phyloP scores from a whole-genome alignment of 106 monocot species.

The Acorus gramineus region DNA sequence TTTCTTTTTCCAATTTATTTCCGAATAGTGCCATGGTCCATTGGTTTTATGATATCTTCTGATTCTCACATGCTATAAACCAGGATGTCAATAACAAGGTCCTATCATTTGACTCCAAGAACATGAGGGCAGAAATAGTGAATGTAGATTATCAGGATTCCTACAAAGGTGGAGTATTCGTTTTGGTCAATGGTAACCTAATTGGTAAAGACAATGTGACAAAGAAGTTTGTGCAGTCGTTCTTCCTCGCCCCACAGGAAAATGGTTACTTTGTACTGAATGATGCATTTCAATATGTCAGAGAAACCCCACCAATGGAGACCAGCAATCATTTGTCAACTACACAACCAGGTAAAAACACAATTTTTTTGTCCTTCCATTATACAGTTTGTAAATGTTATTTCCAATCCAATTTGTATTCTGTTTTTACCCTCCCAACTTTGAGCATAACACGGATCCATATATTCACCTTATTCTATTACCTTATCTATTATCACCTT shows the following conservation, averaged over 20 bases:
- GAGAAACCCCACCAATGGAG: background rate
- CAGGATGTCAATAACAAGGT: conserved; percentile 51
- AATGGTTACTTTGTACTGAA: conserved; percentile 65
- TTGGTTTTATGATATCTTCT: too few relatives aligned
- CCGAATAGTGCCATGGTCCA: background rate
- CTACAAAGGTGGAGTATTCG: conserved; percentile 36
- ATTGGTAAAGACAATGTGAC: conserved; percentile 22
- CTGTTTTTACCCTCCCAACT: too few relatives aligned
- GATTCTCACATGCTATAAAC: background rate
- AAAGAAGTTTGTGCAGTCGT: conserved; percentile 56
- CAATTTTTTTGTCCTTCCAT: too few relatives aligned
- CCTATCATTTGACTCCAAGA: conserved; percentile 29
- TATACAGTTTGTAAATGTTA: too few relatives aligned
- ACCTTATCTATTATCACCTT: too few relatives aligned
- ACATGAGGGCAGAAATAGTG: conserved; percentile 24
- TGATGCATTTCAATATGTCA: conserved; percentile 44
- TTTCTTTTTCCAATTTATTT: background rate
- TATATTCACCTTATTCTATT: too few relatives aligned
- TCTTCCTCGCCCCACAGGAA: conserved; percentile 80
- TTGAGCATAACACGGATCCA: too few relatives aligned
- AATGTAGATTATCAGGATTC: conserved; percentile 37
- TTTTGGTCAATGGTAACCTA: conserved; percentile 41
- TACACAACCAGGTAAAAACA: too few relatives aligned
- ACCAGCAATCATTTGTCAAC: too few relatives aligned
- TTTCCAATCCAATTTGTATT: too few relatives aligned